These are phyloP conservation scores for Karstenula rhodostoma DNA, from an alignment of 2,329 filamentous ascomycete species.

Conservation along the genomic window DNA sequence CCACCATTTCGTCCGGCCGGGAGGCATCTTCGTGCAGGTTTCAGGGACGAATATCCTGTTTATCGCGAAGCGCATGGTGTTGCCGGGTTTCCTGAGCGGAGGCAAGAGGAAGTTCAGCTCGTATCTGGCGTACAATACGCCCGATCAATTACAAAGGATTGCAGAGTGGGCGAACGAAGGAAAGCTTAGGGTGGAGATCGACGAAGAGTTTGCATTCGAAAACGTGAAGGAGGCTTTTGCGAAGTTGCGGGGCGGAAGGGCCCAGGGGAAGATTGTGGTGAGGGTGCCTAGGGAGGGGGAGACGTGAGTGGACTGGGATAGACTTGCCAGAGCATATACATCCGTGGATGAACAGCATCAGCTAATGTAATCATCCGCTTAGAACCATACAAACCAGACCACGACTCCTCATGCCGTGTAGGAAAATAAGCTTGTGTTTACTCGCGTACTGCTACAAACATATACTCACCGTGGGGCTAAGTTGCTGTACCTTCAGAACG, in stretches of 20 bases:
- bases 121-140: conserved; percentile 28
- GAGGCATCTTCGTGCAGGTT: conserved; percentile 31
- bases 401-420: no score
- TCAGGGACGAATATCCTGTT: conserved; percentile 26
- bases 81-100: conserved; percentile 55
- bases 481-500: no score
- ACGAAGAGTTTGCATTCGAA: conserved; percentile 61
- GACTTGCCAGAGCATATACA: no score
- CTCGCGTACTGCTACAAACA: no score
- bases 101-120: conserved; percentile 55
- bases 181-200: conserved; percentile 64
- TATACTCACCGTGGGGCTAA: no score
- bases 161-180: conserved; percentile 64
- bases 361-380: no score
- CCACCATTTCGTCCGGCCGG: conserved; percentile 23
- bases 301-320: not conserved
- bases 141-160: conserved; percentile 36
- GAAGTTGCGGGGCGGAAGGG: conserved; percentile 61
- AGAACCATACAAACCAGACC: no score
- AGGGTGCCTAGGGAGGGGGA: not conserved
- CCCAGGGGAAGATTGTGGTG: conserved; percentile 66
- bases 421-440: no score
- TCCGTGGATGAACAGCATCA: no score
- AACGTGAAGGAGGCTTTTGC: conserved; percentile 64
- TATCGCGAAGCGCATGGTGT: conserved; percentile 20